Evolutionary conservation across 2,329 filamentous ascomycete genomes (phyloP), one percentile per base, ranked within the genome.

Genomic region (Fusarium falciforme): DNA sequence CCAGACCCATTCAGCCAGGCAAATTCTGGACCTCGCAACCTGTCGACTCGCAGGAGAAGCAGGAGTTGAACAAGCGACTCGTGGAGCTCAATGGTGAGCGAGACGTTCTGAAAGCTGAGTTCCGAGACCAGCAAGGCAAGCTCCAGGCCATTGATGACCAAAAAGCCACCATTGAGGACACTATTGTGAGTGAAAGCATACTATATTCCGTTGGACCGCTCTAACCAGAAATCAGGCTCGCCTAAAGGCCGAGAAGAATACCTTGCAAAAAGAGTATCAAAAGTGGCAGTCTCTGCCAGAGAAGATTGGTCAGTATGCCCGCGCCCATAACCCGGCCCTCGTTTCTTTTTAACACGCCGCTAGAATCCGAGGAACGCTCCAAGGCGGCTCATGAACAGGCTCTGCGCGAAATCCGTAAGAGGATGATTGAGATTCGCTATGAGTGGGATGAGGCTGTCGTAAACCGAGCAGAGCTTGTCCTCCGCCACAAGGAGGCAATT

Each of bases 11-110:
- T 16, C 85, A 82, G 17, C 83, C 82, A 2, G 94, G 94, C 6
- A 85, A 80, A 38, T 89, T 89, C 78, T 98, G 96, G 91, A 95
- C 92, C 1, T 91, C 94, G 54, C 91, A 94, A 70, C 92, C 93
- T 4, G 88, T 95, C 8, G 94, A 97, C 79, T 83, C 84, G 5
- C 85, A 89, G 25, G 91, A 89, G 68, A 94, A 93, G 80, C 82
- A 84, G 16, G 87, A 91, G 61, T 80, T 96, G 17, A 85, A 90
- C 68, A 85, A 85, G 17, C 87, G 85, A 8, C 82, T 92, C 1
- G 69, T 76, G 0, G 87, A 89, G 52, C 70, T 87, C 3, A 73
- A 79, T 5, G 78, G 70, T 5, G 82, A 88, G 59, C 69, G 80
- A 16, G 74, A 75, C 1, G 71, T 79, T 12, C 60, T 89, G 31